These are phyloP conservation scores for Silene latifolia DNA, from an alignment of 148 eudicot genomes.

Conservation along the genomic window DNA sequence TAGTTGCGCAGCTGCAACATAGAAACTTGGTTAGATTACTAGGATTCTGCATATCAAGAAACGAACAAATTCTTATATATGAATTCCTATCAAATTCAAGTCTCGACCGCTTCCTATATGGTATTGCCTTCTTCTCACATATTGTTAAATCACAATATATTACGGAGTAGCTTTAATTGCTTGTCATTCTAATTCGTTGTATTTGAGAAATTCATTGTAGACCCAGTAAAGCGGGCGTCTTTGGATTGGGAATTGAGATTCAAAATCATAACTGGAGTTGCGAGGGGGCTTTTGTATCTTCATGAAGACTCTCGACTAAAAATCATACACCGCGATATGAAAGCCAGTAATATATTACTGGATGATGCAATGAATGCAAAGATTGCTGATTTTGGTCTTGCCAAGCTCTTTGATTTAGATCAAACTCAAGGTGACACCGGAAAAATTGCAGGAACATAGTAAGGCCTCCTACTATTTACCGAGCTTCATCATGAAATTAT, in stretches of 20 bases:
- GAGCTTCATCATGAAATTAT: too few relatives aligned
- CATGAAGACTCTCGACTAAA: conserved; percentile 25
- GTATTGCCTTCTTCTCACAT: not conserved
- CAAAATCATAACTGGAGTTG: conserved; percentile 10
- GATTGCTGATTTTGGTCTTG: conserved; percentile 28
- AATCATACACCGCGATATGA: too few relatives aligned
- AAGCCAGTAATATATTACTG: conserved; percentile 24
- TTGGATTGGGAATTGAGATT: conserved; percentile 10
- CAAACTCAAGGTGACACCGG: conserved; percentile 19
- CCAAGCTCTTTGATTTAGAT: conserved; percentile 18
- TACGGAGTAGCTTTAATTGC: too few relatives aligned
- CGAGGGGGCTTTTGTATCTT: conserved; percentile 22
- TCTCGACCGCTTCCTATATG: conserved; percentile 19
- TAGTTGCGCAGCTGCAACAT: conserved; percentile 28
- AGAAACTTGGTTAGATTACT: conserved; percentile 24
- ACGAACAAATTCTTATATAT: conserved; percentile 21
- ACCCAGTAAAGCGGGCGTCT: not conserved
- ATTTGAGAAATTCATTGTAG: not conserved
- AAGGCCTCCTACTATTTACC: conserved; percentile 9
- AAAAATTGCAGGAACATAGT: conserved; percentile 25
- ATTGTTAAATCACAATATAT: too few relatives aligned
- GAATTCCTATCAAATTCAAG: conserved; percentile 24
- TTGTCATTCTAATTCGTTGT: too few relatives aligned
- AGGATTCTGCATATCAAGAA: conserved; percentile 15
- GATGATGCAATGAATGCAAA: conserved; percentile 30